These are phyloP conservation scores for Uncinocarpus reesii DNA, from an alignment of 2,329 filamentous ascomycete genomes.

Conservation along the genomic window DNA sequence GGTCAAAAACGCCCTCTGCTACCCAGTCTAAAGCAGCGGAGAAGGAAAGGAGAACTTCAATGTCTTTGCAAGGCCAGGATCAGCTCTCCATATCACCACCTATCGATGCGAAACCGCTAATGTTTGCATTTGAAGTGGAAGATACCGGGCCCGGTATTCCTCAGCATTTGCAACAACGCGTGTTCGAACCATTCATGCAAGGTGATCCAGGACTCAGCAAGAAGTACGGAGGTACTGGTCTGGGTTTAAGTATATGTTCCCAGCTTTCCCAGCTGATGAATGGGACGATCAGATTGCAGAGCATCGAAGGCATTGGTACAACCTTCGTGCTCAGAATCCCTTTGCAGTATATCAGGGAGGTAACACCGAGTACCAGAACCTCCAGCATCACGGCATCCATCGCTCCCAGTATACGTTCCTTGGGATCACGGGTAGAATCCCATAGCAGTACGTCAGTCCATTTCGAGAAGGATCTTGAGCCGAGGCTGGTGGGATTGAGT, in stretches of 20 bases:
- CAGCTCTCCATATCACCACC: constrained; percentile 35
- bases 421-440: neutral
- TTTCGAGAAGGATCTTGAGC: constrained; percentile 5
- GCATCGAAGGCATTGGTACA: constrained; percentile 51
- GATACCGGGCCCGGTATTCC: constrained; percentile 90
- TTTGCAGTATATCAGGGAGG: constrained; percentile 69
- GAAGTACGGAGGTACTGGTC: constrained; percentile 81
- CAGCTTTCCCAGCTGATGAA: constrained; percentile 86
- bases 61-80: neutral
- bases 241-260: constrained; percentile 84
- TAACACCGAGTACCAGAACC: constrained; percentile 38
- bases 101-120: constrained; percentile 51
- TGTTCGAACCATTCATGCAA: constrained; percentile 87
- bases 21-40: neutral
- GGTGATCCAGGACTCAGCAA: constrained; percentile 80
- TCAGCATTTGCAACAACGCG: constrained; percentile 62
- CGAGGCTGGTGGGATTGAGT: constrained; percentile 4
- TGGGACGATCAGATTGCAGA: constrained; percentile 72
- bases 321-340: constrained; percentile 68
- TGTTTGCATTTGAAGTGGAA: constrained; percentile 78
- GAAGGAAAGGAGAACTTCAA: constrained; percentile 25
- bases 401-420: constrained; percentile 1
- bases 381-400: neutral
- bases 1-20: constrained; percentile 11
- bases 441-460: neutral